These are phyloP conservation scores for Aaosphaeria arxii DNA, from an alignment of 2,329 filamentous ascomycete genomes.

Conservation along the genomic window DNA sequence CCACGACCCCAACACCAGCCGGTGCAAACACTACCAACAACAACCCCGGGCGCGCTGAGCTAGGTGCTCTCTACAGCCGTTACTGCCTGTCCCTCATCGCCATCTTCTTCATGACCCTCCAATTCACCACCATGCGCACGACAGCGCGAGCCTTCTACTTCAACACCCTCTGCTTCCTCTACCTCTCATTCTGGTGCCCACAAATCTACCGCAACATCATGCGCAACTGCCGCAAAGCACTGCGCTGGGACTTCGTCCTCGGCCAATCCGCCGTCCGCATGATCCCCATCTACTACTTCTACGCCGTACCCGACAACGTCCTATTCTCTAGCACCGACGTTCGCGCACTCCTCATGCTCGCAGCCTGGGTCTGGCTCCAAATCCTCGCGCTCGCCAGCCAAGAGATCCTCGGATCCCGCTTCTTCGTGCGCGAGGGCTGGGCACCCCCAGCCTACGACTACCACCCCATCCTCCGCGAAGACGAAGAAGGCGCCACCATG, in stretches of 20 bases:
- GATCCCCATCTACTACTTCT: slow-evolving; percentile 82
- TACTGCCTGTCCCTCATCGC: slow-evolving; percentile 60
- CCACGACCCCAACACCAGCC: slow-evolving; percentile 14
- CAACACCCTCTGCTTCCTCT: slow-evolving; percentile 65
- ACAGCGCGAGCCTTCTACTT: slow-evolving; percentile 54
- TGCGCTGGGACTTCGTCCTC: slow-evolving; percentile 87
- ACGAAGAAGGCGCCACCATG: slow-evolving; percentile 72
- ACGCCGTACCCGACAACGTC: slow-evolving; percentile 73
- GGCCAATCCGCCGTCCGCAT: slow-evolving; percentile 79
- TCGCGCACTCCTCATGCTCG: slow-evolving; percentile 61
- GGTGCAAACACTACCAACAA: slow-evolving; percentile 22
- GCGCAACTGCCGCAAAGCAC: slow-evolving; percentile 85
- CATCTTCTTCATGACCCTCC: slow-evolving; percentile 58
- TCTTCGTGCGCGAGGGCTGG: slow-evolving; percentile 71
- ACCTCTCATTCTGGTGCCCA: slow-evolving; percentile 88
- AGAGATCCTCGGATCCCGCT: slow-evolving; percentile 82
- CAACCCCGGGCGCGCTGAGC: slow-evolving; percentile 41
- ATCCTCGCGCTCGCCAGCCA: slow-evolving; percentile 75
- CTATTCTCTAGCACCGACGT: slow-evolving; percentile 71
- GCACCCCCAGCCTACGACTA: slow-evolving; percentile 82
- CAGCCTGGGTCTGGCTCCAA: slow-evolving; percentile 84
- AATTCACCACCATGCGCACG: slow-evolving; percentile 57
- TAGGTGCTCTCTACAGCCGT: slow-evolving; percentile 58
- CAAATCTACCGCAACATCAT: slow-evolving; percentile 89
- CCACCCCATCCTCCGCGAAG: slow-evolving; percentile 82